Base-by-base conservation (phyloP, 192 early-diverging fungal genomes). In the Linnemannia zychae region DNA sequence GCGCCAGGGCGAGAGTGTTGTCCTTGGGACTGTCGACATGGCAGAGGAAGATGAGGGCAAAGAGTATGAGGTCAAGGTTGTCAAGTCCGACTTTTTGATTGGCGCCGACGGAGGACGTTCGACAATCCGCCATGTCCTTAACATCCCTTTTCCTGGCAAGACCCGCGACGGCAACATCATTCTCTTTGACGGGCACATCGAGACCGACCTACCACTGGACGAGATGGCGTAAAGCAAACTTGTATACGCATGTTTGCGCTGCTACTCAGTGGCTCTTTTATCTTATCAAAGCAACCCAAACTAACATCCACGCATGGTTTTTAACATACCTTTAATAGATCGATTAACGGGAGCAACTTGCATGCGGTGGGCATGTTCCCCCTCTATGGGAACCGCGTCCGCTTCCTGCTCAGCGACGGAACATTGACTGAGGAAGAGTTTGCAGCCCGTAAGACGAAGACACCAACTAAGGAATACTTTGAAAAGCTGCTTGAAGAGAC, bases 81-180 rank as follows among this genome's bases (percentile, higher is more conserved):
- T 79, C 28, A 36, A 60, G n/a, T 79, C 78, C 24, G 70, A 84
- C 4, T 84, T 75, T 34, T 50, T 84, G 16, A 84, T 84, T 46
- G 82, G 67, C 4, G 44, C 82, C 7, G 82, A 84, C 63, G 82
- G 82, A 31, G 82, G 76, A 12, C 38, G 66, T 13, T 78, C 76
- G 34, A 49, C 74, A 20, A 76, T 84, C 1, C 60, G 82, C 9
- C 72, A 78, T 44, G 71, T 52, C 20, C 48, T 84, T 7, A 71
- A 72, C 12, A 74, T 84, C 24, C 37, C 71, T 0, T 73, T 75
- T 63, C 66, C 65, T 34, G 82, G 82, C 13, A 68, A 66, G 37
- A 84, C 82, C 15, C 72, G 46, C 12, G 74, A 79, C 67, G 65
- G 47, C 18, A 78, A 75, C 57, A 78, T 74, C 38, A 75, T 77